Percentiles rank a stretch among this genome's conserved stretches.
Conservation (phyloP, 768 basidiomycete species). For the Clathrus columnatus region DNA sequence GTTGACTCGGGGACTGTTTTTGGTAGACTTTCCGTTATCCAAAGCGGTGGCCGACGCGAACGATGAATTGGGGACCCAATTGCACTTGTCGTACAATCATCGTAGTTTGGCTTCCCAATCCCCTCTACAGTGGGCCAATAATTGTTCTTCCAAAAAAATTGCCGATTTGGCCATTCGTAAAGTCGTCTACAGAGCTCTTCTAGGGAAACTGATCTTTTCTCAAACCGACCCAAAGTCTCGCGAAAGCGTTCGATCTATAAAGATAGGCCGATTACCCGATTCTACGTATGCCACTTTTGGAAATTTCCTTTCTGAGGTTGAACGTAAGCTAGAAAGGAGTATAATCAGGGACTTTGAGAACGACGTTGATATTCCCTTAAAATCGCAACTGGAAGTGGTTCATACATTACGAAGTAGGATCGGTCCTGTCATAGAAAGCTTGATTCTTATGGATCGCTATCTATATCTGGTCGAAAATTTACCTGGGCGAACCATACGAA, state of each 20-base stretch:
- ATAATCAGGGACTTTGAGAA: slow-evolving; percentile 17
- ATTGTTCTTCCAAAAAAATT: slow-evolving; percentile 22
- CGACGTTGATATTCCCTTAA: slow-evolving; percentile 20
- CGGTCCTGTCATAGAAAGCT: slow-evolving; percentile 58
- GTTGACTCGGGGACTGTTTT: slow-evolving; percentile 9
- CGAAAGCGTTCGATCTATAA: slow-evolving; percentile 4
- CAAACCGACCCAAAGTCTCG: background rate
- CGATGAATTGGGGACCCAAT: slow-evolving; percentile 4
- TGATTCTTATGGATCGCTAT: slow-evolving; percentile 54
- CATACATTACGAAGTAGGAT: slow-evolving; percentile 61
- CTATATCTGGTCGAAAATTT: slow-evolving; percentile 44
- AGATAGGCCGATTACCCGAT: slow-evolving; percentile 19
- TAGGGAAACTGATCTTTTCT: slow-evolving; percentile 28
- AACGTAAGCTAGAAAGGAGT: slow-evolving; percentile 16
- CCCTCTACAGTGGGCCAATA: slow-evolving; percentile 51
- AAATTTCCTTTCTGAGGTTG: slow-evolving; percentile 34
- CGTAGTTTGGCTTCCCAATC: slow-evolving; percentile 67
- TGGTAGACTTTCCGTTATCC: slow-evolving; percentile 50
- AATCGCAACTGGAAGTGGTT: slow-evolving; percentile 43
- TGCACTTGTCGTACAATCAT: slow-evolving; percentile 39
- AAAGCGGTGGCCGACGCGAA: slow-evolving; percentile 16
- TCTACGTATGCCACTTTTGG: slow-evolving; percentile 41
- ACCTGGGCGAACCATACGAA: slow-evolving; percentile 24
- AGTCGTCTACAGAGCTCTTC: slow-evolving; percentile 62
- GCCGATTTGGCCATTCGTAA: slow-evolving; percentile 53